Evolutionary conservation across 352 stramenopile genomes (phyloP), one percentile per base, ranked within the genome.

Genomic region (Globisporangium nodosum): DNA sequence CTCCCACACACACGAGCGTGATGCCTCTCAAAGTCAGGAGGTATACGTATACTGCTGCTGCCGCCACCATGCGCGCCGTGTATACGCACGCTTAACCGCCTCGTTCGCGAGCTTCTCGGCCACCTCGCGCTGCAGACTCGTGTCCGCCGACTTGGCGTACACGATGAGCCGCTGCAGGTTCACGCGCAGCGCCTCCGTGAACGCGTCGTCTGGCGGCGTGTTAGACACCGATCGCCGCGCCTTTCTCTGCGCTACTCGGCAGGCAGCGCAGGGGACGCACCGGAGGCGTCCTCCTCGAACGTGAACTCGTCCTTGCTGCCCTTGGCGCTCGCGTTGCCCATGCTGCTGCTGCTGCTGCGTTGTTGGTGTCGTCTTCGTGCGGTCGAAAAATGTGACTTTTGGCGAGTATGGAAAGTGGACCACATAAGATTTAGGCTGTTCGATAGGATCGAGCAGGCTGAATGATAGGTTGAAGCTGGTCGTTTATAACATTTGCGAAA

Each of bases 31-130:
- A 27, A 27, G 24, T 27, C 24, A 27, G 24, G 24, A 27, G 24
- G 31, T 35, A 35, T 35, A 35, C 31, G 31, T 35, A 35, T 35
- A 35, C 31, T 7, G 5, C 9, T 12, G 12, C 8, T 9, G 33
- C 33, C 33, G 8, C 33, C 9, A 8, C 8, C 31, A 35, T 1
- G 31, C 31, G 31, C 24, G 24, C 24, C 24, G 39, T 43, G 8
- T 11, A 37, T 8, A 76, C 79, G 48, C 43, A 96, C 87, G 86
- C 65, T 97, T 97, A 43, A 98, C 92, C 24, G 93, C 93, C 61
- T 98, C 89, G 59, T 98, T 98, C 18, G 93, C 93, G 47, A 98
- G 70, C 61, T 97, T 97, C 74, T 98, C 93, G 13, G 93, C 93
- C 5, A 98, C 91, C 63, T 97, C 88, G 49, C 89, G 85, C 71